phyloP scores from a whole-genome alignment of 2,329 filamentous ascomycete genomes.

The Neocucurbitaria cava region DNA sequence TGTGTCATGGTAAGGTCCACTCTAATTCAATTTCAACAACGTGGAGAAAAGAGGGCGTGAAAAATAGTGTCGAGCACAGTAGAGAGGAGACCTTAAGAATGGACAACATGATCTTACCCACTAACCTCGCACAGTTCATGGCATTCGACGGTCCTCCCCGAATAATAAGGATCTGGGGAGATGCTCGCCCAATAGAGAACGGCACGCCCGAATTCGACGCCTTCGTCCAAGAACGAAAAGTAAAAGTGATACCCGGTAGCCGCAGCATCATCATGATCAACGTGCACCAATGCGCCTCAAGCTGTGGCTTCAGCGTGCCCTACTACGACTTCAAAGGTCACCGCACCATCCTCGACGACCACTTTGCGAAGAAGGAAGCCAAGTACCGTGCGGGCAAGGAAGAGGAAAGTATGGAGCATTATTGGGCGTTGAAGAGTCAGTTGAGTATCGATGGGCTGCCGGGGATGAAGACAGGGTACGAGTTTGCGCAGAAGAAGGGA shows the following conservation, averaged over 20 bases:
- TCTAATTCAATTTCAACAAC: neutral
- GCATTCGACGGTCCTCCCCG: slow-evolving; percentile 52
- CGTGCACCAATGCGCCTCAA: slow-evolving; percentile 53
- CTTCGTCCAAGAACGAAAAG: slow-evolving; percentile 44
- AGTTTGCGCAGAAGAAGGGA: slow-evolving; percentile 44
- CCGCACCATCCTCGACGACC: slow-evolving; percentile 50
- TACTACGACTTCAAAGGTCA: slow-evolving; percentile 54
- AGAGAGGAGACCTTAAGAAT: no score
- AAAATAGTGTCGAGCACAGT: no score
- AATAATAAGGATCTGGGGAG: slow-evolving; percentile 54
- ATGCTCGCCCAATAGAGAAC: slow-evolving; percentile 48
- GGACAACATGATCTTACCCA: neutral
- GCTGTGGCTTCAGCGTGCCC: slow-evolving; percentile 54
- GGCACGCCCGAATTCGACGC: slow-evolving; percentile 42
- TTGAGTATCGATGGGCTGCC: slow-evolving; percentile 54
- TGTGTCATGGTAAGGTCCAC: slow-evolving; percentile 38
- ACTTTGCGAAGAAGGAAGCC: slow-evolving; percentile 49
- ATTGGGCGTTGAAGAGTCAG: slow-evolving; percentile 56
- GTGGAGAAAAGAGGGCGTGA: no score
- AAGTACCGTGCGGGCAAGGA: slow-evolving; percentile 45
- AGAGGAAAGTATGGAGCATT: slow-evolving; percentile 52
- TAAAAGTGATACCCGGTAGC: slow-evolving; percentile 47
- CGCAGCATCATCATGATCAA: slow-evolving; percentile 52
- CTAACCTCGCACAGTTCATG: slow-evolving; percentile 38
- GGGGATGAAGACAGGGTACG: slow-evolving; percentile 50